A percentile compares a stretch with the other conserved stretches of the same genome.
Evolutionary conservation across 805 yeast genomes (phyloP).

Genomic region (Millerozyma miso): DNA sequence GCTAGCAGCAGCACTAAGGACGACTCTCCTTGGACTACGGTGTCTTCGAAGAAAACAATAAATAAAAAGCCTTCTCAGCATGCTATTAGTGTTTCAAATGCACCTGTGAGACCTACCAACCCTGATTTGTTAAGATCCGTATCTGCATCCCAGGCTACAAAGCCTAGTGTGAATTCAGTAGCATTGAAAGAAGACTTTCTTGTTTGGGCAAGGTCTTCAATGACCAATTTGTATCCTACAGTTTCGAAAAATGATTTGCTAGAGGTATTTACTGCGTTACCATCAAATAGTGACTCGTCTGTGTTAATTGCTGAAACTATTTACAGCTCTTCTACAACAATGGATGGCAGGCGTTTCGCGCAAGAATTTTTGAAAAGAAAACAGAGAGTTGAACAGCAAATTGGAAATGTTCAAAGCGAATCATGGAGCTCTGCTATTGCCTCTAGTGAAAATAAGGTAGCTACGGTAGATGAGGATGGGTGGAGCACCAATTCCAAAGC

Average conservation of each 20-base stretch:
- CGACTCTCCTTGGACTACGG: slow-evolving; percentile 42
- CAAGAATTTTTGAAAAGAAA: slow-evolving; percentile 81
- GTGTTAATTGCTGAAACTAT: slow-evolving; percentile 91
- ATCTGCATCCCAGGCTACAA: slow-evolving; percentile 28
- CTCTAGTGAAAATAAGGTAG: slow-evolving; percentile 35
- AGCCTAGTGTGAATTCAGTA: slow-evolving; percentile 17
- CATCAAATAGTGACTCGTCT: slow-evolving; percentile 65
- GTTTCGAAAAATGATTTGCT: slow-evolving; percentile 77
- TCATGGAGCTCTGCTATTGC: slow-evolving; percentile 73
- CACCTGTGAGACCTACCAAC: slow-evolving; percentile 19
- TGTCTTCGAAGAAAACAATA: slow-evolving; percentile 36
- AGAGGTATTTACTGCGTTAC: slow-evolving; percentile 75
- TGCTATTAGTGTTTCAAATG: slow-evolving; percentile 12
- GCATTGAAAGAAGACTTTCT: slow-evolving; percentile 53
- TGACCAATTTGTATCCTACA: slow-evolving; percentile 65
- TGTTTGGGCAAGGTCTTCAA: slow-evolving; percentile 66
- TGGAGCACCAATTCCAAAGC: slow-evolving; percentile 41
- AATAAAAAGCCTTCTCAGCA: slow-evolving; percentile 19
- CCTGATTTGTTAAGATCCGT: slow-evolving; percentile 37
- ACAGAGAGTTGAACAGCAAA: slow-evolving; percentile 59
- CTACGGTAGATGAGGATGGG: slow-evolving; percentile 41
- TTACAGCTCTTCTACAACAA: slow-evolving; percentile 78
- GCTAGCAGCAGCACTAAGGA: slow-evolving; percentile 26
- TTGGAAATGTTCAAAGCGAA: slow-evolving; percentile 36
- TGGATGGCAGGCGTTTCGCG: slow-evolving; percentile 95